Percentiles rank a stretch among this genome's conserved stretches.
Conservation (phyloP, 495 filamentous ascomycete genomes). For the Xylaria nigripes region DNA sequence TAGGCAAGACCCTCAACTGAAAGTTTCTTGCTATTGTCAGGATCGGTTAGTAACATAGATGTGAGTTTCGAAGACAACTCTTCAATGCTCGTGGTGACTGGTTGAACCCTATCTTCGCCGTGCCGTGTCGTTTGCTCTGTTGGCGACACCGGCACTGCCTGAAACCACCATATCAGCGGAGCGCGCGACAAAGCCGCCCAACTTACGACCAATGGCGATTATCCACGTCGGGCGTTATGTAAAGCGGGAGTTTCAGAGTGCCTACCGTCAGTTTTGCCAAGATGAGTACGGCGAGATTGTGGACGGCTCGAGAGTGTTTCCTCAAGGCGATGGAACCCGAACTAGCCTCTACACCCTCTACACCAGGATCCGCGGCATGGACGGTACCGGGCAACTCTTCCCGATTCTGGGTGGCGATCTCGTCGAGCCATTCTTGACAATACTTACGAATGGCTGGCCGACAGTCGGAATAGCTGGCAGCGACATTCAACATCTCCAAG, state of each 20-base stretch:
- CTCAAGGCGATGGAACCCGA: slow-evolving; percentile 40
- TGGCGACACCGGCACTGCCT: slow-evolving; percentile 38
- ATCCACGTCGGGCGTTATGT: slow-evolving; percentile 10
- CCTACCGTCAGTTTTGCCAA: slow-evolving; percentile 65
- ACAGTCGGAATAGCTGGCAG: slow-evolving; percentile 72
- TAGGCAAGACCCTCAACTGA: slow-evolving; percentile 93
- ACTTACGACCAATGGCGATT: slow-evolving; percentile 18
- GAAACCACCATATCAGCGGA: slow-evolving; percentile 42
- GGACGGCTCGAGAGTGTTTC: slow-evolving; percentile 43
- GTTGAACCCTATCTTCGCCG: slow-evolving; percentile 34
- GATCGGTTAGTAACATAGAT: slow-evolving; percentile 57
- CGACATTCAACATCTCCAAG: slow-evolving; percentile 81
- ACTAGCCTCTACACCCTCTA: slow-evolving; percentile 25
- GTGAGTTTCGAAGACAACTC: slow-evolving; percentile 74
- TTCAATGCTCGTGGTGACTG: slow-evolving; percentile 49
- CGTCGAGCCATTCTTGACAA: slow-evolving; percentile 74
- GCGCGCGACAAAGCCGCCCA: slow-evolving; percentile 4
- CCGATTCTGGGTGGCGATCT: slow-evolving; percentile 60
- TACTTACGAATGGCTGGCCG: slow-evolving; percentile 71
- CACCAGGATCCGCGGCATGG: slow-evolving; percentile 30
- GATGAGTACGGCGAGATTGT: slow-evolving; percentile 71
- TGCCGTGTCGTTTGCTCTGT: slow-evolving; percentile 34
- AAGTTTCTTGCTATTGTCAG: slow-evolving; percentile 49
- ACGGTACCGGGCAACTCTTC: slow-evolving; percentile 49
- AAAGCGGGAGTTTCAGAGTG: slow-evolving; percentile 22